Evolutionary conservation across 176 grass and related monocot genomes (phyloP).

Genomic region (Tillandsia leiboldiana): DNA sequence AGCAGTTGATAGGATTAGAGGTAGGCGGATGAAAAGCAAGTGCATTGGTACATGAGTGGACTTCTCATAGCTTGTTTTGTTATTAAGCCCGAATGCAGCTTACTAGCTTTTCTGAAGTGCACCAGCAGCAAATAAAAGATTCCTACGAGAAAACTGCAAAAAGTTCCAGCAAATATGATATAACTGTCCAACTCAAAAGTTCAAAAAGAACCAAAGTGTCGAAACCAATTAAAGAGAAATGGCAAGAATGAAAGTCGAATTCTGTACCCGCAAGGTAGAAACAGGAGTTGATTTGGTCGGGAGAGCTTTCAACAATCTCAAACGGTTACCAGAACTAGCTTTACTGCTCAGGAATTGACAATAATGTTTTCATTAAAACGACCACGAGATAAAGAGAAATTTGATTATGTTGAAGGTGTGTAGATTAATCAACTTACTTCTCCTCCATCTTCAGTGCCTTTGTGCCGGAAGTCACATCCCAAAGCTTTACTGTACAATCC

Average conservation of each 20-base stretch:
- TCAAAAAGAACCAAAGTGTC: background rate
- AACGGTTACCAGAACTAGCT: constrained; percentile 43
- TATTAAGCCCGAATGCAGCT: background rate
- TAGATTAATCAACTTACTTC: constrained; percentile 27
- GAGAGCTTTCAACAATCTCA: constrained; percentile 71
- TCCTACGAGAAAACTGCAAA: constrained; percentile 82
- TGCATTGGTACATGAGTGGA: too few species aligned
- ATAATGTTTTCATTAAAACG: constrained; percentile 2
- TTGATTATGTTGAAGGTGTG: background rate
- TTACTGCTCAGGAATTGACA: constrained; percentile 36
- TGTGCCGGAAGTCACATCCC: constrained; percentile 75
- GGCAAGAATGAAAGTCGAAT: constrained; percentile 7
- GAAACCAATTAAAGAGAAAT: background rate
- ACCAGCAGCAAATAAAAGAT: constrained; percentile 86
- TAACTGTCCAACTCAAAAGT: background rate
- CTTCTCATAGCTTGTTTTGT: background rate
- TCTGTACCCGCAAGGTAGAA: constrained; percentile 63
- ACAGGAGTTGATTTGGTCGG: constrained; percentile 90
- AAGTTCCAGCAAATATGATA: background rate
- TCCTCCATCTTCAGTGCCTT: constrained; percentile 77
- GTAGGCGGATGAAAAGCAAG: too few species aligned
- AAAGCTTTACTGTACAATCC: constrained; percentile 86
- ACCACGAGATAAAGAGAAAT: background rate
- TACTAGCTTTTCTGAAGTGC: constrained; percentile 39
- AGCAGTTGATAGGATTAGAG: too few species aligned